phyloP scores from a whole-genome alignment of 805 yeast species.

The Huiozyma naganishii region DNA sequence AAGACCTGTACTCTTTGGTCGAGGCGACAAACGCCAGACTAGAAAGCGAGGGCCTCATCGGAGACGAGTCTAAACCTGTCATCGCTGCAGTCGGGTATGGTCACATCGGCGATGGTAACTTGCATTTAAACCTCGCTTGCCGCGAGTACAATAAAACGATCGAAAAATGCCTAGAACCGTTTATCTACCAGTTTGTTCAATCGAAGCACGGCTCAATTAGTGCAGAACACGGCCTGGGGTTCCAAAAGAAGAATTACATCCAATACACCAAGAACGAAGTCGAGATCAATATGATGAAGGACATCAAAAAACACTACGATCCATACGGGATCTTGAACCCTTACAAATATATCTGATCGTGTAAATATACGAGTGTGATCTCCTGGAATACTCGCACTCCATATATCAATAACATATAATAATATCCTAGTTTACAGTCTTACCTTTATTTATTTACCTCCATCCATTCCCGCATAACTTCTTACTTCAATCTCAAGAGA shows the following conservation, averaged over 20 bases:
- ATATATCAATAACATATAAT: conserved; percentile 1
- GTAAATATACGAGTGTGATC: neutral
- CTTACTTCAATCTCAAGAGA: conserved; percentile 1
- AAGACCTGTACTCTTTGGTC: conserved; percentile 71
- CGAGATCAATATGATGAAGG: conserved; percentile 67
- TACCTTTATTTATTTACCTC: neutral
- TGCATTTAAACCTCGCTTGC: conserved; percentile 88
- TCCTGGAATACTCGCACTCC: neutral
- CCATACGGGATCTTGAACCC: conserved; percentile 92
- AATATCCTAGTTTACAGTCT: neutral
- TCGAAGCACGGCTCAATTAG: conserved; percentile 73
- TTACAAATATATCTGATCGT: conserved; percentile 62
- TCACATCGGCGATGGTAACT: conserved; percentile 96
- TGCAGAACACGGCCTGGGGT: conserved; percentile 96
- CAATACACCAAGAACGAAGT: conserved; percentile 69
- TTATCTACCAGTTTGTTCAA: conserved; percentile 82
- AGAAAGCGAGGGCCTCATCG: conserved; percentile 42
- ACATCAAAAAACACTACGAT: conserved; percentile 71
- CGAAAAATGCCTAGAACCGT: conserved; percentile 81
- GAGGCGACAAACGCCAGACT: conserved; percentile 62
- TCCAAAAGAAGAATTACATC: conserved; percentile 87
- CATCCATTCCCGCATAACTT: neutral
- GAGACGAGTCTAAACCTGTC: conserved; percentile 54
- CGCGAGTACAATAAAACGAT: conserved; percentile 70
- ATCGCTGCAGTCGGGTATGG: conserved; percentile 91